Evolutionary conservation across 2,329 filamentous ascomycete species (phyloP).

Genomic region (Ophiocordyceps robertsii): DNA sequence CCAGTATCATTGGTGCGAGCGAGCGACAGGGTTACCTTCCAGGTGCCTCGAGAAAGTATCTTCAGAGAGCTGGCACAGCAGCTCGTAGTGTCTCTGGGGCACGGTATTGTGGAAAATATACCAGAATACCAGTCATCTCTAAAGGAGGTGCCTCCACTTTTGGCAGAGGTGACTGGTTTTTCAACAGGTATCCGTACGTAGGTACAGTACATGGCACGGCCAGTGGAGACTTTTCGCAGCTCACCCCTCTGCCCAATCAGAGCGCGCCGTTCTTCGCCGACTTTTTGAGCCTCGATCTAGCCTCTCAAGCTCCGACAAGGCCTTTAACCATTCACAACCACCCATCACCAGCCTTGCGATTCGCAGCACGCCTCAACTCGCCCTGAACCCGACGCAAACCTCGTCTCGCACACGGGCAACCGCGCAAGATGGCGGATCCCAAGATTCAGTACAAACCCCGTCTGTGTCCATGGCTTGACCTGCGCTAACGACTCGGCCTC

Average conservation of each 20-base stretch:
- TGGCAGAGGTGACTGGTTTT: no score
- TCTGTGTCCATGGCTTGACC: not conserved
- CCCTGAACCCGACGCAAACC: conserved; percentile 6
- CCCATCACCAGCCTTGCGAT: conserved; percentile 20
- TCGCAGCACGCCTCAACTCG: conserved; percentile 5
- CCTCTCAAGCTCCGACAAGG: not conserved
- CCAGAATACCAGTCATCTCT: no score
- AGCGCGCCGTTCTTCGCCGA: conserved; percentile 3
- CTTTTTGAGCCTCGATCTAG: not conserved
- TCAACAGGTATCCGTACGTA: no score
- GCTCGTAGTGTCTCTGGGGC: no score
- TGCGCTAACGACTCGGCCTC: not conserved
- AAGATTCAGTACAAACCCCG: conserved; percentile 53
- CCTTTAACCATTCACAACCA: conserved; percentile 6
- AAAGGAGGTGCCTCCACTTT: no score
- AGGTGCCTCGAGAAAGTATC: no score
- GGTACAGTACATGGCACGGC: no score
- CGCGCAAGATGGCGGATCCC: conserved; percentile 43
- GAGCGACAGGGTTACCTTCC: no score
- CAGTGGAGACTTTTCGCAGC: no score
- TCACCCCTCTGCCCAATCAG: conserved; percentile 14
- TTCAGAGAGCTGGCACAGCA: no score
- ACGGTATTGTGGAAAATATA: no score
- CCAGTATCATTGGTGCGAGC: no score
- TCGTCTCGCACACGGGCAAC: conserved; percentile 1